Evolutionary conservation across 257 asterid species (phyloP).

Genomic region (Eustoma russellianum): DNA sequence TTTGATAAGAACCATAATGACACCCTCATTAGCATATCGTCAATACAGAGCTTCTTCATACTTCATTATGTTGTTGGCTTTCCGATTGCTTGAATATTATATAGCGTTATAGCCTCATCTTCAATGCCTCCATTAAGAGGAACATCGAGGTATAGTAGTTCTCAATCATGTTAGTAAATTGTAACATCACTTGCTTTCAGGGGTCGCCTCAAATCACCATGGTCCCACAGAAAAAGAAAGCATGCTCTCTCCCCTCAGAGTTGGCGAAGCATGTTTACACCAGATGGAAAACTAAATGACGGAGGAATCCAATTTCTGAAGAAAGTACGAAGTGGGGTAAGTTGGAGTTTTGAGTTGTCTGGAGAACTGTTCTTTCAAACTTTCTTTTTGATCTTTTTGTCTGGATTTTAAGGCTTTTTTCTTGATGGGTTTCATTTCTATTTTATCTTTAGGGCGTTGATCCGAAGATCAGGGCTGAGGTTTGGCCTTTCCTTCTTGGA

Average conservation of each 20-base stretch:
- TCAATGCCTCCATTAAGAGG: neutral
- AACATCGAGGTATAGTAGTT: constrained; percentile 6
- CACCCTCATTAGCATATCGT: too few species aligned
- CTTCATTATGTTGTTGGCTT: too few species aligned
- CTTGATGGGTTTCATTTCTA: neutral
- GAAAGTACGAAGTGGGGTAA: constrained; percentile 95
- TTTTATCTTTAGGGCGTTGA: constrained; percentile 65
- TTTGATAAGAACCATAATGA: too few species aligned
- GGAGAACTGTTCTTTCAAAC: neutral
- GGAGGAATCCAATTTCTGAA: constrained; percentile 73
- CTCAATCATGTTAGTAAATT: too few species aligned
- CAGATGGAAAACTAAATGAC: constrained; percentile 77
- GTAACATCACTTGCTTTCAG: constrained; percentile 29
- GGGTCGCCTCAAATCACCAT: constrained; percentile 80
- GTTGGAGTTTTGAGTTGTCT: constrained; percentile 12
- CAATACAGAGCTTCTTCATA: too few species aligned
- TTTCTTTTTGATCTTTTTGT: neutral
- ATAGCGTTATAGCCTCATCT: neutral
- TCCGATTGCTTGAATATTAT: neutral
- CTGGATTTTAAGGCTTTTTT: neutral
- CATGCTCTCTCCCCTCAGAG: constrained; percentile 60
- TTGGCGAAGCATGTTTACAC: constrained; percentile 68
- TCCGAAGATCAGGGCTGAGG: constrained; percentile 81
- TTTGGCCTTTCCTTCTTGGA: constrained; percentile 97
- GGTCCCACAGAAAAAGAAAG: constrained; percentile 90